Evolutionary conservation across 2,329 filamentous ascomycete genomes (phyloP), one percentile per base, ranked within the genome.

Genomic region (Juglanconis oblonga): DNA sequence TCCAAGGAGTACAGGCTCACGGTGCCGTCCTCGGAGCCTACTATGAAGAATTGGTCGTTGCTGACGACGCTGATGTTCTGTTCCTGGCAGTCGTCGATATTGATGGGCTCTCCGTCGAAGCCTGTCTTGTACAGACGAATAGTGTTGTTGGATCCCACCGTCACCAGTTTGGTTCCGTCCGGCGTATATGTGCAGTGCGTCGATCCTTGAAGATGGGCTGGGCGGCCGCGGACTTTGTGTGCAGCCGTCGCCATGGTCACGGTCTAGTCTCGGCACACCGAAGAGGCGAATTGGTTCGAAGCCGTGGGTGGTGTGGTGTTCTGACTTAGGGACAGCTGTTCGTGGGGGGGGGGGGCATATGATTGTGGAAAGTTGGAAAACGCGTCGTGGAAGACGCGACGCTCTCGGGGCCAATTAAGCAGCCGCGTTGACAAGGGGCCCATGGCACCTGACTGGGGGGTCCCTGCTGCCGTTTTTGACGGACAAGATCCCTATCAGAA

Each of bases 11-110:
- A 99, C 68, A 92, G 86, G 79, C 90, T 96, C 69, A 99, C 92
- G n/a, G 90, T 95, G 70, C 96, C 95, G 76, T 98, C 93, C 74
- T 99, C 94, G 24, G 91, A 91, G 33, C 92, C 95, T 63, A 92
- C 87, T 49, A 98, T 86, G 71, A 97, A 96, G 73, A 90, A 92
- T 62, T 89, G 86, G 70, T 94, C 84, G 40, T 86, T 85, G 24
- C 92, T 87, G 35, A 87, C 89, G 29, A 98, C 85, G 36, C 89
- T 87, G 24, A 90, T 81, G 70, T 97, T 96, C 65, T 91, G 89
- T 67, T 97, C 94, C 62, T 90, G 89, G 57, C 89, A 92, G 65
- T 97, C 92, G 72, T 98, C 94, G 59, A 99, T 89, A 59, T 94
- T 97, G 61, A 85, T 87, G 9, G 96, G 95, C 73, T 99, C 95